Evolutionary conservation across 208 protist species (phyloP).

Genomic region (Acanthamoeba royreba): DNA sequence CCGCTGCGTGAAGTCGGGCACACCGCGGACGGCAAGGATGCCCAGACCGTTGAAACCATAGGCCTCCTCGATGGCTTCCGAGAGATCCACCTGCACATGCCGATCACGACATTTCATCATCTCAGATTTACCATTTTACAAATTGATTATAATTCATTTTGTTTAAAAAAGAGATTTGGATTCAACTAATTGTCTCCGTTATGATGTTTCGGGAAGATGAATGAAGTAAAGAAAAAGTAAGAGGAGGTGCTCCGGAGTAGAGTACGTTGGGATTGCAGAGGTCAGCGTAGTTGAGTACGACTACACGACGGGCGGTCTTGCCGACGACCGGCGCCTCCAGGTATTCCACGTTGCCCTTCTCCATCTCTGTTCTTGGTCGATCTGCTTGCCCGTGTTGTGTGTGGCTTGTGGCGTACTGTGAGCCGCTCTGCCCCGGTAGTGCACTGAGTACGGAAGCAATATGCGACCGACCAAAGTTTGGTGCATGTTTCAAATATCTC

Average conservation of each 20-base stretch:
- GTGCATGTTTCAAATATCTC: too few species aligned
- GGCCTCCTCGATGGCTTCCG: slow-evolving; percentile 51
- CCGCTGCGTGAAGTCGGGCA: slow-evolving; percentile 46
- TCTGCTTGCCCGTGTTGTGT: too few species aligned
- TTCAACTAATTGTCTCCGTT: background rate
- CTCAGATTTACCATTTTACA: background rate
- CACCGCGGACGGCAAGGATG: slow-evolving; percentile 55
- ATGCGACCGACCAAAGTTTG: too few species aligned
- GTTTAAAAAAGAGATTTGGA: background rate
- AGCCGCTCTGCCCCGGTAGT: too few species aligned
- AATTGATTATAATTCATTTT: background rate
- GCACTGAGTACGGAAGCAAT: too few species aligned
- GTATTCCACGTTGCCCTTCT: background rate
- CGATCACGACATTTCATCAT: background rate
- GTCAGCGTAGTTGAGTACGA: background rate
- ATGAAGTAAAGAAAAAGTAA: background rate
- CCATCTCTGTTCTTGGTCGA: background rate
- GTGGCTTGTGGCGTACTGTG: too few species aligned
- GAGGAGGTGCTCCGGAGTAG: too few species aligned
- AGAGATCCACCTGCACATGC: slow-evolving; percentile 12
- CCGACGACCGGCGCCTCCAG: background rate
- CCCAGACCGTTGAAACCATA: slow-evolving; percentile 59
- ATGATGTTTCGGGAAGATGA: too few species aligned
- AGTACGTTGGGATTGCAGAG: background rate
- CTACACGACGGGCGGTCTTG: background rate